Evolutionary conservation across 1,139 yeast genomes (phyloP).

Genomic region (Kodamaea sp.): DNA sequence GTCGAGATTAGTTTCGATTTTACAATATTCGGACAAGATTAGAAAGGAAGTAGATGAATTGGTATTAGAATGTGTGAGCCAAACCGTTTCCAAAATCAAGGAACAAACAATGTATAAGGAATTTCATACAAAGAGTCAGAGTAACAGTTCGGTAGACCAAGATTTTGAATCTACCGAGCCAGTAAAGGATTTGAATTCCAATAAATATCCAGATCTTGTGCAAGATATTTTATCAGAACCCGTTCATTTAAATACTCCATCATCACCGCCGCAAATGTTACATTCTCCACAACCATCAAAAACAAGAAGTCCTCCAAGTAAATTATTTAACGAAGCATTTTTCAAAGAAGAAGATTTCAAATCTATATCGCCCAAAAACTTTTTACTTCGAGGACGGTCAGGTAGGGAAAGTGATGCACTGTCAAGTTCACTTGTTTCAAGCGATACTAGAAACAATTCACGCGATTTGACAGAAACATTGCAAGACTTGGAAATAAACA

Average conservation of each 20-base stretch:
- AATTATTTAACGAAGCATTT: constrained; percentile 40
- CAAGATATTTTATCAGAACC: constrained; percentile 6
- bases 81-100: constrained; percentile 54
- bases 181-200: neutral
- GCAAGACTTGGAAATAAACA: constrained; percentile 26
- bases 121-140: constrained; percentile 8
- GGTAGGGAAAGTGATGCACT: constrained; percentile 2
- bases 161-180: neutral
- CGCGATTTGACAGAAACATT: constrained; percentile 28
- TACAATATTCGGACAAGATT: constrained; percentile 75
- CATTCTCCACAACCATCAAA: constrained; percentile 36
- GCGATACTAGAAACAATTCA: constrained; percentile 15
- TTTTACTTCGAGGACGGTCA: constrained; percentile 31
- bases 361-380: constrained; percentile 40
- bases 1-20: constrained; percentile 70
- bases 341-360: constrained; percentile 27
- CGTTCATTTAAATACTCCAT: neutral
- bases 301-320: constrained; percentile 27
- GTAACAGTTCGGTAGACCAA: constrained; percentile 7
- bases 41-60: constrained; percentile 76
- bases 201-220: neutral
- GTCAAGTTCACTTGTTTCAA: constrained; percentile 9
- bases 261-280: constrained; percentile 5
- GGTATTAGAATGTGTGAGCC: constrained; percentile 63
- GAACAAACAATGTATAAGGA: constrained; percentile 35